A percentile compares a stretch with the other conserved stretches of the same genome.
Evolutionary conservation across 306 rosid genomes (phyloP).

Genomic region (Boehmeria nivea): DNA sequence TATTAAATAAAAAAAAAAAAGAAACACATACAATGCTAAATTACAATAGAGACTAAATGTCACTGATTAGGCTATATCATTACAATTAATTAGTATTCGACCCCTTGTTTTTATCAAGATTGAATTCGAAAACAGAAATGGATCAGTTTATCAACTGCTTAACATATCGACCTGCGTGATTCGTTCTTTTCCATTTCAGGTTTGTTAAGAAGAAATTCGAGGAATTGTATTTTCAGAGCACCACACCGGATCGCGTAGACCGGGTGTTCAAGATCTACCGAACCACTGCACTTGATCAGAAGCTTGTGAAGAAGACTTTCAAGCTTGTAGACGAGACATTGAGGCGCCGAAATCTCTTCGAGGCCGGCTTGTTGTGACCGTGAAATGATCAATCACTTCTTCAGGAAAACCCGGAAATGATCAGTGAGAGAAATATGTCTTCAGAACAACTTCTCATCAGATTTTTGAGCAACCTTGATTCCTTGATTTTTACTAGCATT

Average conservation of each 20-base stretch:
- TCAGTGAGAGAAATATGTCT: slow-evolving; percentile 12
- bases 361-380: slow-evolving; percentile 90
- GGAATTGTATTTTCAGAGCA: slow-evolving; percentile 87
- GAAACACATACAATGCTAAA: too few species aligned
- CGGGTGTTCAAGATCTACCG: slow-evolving; percentile 86
- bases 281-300: slow-evolving; percentile 98
- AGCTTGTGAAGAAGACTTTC: slow-evolving; percentile 96
- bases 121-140: too few species aligned
- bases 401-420: too few species aligned
- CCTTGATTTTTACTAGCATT: slow-evolving; percentile 47
- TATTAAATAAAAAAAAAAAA: too few species aligned
- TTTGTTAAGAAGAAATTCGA: slow-evolving; percentile 95
- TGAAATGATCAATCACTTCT: slow-evolving; percentile 15
- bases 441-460: slow-evolving; percentile 26
- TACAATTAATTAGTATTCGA: too few species aligned
- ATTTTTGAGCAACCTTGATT: slow-evolving; percentile 50
- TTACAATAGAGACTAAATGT: too few species aligned
- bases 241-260: slow-evolving; percentile 83
- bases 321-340: slow-evolving; percentile 95
- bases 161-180: too few species aligned
- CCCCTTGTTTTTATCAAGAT: too few species aligned
- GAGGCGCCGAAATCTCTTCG: slow-evolving; percentile 88
- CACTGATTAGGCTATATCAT: too few species aligned
- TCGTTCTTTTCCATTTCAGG: slow-evolving; percentile 33
- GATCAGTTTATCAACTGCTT: too few species aligned